Conservation (phyloP, 2,329 filamentous ascomycete species). For the Microsporum audouinii region DNA sequence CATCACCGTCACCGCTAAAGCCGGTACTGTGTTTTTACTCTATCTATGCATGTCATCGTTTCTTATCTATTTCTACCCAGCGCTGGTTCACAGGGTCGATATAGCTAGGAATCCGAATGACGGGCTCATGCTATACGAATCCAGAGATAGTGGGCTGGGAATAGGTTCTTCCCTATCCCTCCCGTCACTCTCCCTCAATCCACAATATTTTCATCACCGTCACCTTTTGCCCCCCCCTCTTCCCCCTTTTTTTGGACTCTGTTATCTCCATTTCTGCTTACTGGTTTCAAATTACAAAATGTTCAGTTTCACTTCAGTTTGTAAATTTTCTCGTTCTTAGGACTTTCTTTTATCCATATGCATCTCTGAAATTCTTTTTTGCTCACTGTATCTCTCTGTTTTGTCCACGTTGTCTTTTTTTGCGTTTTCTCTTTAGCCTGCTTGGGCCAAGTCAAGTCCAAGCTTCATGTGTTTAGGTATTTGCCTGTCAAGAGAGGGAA, state of each 20-base stretch:
- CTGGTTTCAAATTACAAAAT: background rate
- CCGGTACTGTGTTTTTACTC: background rate
- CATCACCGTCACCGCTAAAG: background rate
- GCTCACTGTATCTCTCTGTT: background rate
- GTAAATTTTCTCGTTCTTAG: background rate
- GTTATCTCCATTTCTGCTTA: background rate
- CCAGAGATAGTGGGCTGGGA: background rate
- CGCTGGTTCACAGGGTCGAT: background rate
- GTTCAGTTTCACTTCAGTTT: background rate
- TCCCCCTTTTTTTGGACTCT: background rate
- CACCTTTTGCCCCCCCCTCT: background rate
- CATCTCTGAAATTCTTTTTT: background rate
- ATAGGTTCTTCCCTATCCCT: background rate
- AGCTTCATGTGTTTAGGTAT: slow-evolving; percentile 1
- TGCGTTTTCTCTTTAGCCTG: background rate
- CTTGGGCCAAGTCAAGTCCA: background rate
- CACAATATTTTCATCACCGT: background rate
- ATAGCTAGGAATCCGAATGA: background rate
- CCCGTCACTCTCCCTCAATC: background rate
- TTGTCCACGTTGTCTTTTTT: background rate
- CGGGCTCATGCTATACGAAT: background rate
- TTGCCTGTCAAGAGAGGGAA: background rate
- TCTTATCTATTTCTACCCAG: background rate
- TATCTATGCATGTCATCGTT: background rate
- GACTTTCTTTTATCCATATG: background rate